Percentiles rank a stretch among this genome's conserved stretches.
Evolutionary conservation across 2,329 filamentous ascomycete species (phyloP).

Genomic region (Aspergillus uvarum): DNA sequence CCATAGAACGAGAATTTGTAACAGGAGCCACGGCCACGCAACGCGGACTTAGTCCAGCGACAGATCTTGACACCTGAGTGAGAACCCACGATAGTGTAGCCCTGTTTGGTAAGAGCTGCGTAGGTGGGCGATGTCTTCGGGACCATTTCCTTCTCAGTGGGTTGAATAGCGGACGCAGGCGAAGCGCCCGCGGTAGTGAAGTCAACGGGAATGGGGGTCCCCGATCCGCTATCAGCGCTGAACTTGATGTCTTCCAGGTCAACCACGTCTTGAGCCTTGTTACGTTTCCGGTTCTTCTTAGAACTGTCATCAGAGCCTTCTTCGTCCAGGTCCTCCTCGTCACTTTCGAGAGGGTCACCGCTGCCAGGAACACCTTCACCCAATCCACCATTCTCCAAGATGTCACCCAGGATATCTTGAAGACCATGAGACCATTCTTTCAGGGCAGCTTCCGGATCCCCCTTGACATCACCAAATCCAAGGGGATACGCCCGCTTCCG

Average conservation of each 20-base stretch:
- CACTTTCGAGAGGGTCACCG: constrained; percentile 81
- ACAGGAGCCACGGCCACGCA: constrained; percentile 89
- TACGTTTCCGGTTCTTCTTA: constrained; percentile 49
- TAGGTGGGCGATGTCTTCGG: constrained; percentile 87
- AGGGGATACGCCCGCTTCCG: constrained; percentile 85
- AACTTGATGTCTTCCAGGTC: constrained; percentile 80
- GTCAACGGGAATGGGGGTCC: constrained; percentile 70
- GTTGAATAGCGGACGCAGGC: constrained; percentile 34
- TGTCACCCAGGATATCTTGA: constrained; percentile 65
- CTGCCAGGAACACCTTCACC: constrained; percentile 73
- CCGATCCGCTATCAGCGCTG: constrained; percentile 31
- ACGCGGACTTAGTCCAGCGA: constrained; percentile 95
- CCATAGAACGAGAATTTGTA: constrained; percentile 99
- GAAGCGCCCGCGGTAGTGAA: constrained; percentile 63
- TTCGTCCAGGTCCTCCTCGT: constrained; percentile 67
- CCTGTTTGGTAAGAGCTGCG: constrained; percentile 87
- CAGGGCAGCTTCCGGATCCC: constrained; percentile 65
- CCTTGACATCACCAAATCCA: constrained; percentile 82
- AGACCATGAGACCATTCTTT: constrained; percentile 77
- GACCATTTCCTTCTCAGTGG: constrained; percentile 82
- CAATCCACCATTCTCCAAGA: constrained; percentile 52
- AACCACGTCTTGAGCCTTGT: constrained; percentile 54
- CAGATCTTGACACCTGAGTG: constrained; percentile 98
- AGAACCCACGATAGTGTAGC: constrained; percentile 90
- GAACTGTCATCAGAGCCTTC: constrained; percentile 57